Evolutionary conservation across 2,329 filamentous ascomycete genomes (phyloP).

Genomic region (Fusarium austroafricanum): DNA sequence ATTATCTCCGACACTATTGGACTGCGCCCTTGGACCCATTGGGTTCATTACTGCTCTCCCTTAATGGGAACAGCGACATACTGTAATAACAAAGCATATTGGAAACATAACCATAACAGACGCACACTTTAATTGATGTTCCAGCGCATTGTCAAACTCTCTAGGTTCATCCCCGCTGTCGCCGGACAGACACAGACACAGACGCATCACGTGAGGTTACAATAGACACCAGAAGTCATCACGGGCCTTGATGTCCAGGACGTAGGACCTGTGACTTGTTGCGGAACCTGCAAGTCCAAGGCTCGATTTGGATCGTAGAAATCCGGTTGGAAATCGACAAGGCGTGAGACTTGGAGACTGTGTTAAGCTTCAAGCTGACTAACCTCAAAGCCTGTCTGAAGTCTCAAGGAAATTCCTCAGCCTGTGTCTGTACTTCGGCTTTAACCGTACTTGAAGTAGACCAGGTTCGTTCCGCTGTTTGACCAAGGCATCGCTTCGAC

Average conservation of each 20-base stretch:
- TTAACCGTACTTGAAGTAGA: conserved; percentile 16
- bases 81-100: neutral
- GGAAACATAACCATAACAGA: too few relatives aligned
- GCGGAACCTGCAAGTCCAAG: conserved; percentile 1
- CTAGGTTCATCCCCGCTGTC: conserved; percentile 12
- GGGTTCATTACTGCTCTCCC: neutral
- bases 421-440: neutral
- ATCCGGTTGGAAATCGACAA: conserved; percentile 18
- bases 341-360: neutral
- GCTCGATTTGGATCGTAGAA: conserved; percentile 9
- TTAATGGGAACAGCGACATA: conserved; percentile 2
- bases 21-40: neutral
- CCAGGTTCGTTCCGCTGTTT: neutral
- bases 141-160: conserved; percentile 1
- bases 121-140: neutral
- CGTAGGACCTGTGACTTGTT: neutral
- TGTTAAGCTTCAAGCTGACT: conserved; percentile 2
- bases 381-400: conserved; percentile 1
- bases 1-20: neutral
- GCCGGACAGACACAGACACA: neutral
- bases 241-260: neutral
- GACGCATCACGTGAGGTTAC: conserved; percentile 13
- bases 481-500: conserved; percentile 3
- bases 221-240: neutral
- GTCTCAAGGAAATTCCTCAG: neutral